Evolutionary conservation across 176 grass and related monocot species (phyloP), one percentile per base, ranked within the genome.

Genomic region (Carex parvula): DNA sequence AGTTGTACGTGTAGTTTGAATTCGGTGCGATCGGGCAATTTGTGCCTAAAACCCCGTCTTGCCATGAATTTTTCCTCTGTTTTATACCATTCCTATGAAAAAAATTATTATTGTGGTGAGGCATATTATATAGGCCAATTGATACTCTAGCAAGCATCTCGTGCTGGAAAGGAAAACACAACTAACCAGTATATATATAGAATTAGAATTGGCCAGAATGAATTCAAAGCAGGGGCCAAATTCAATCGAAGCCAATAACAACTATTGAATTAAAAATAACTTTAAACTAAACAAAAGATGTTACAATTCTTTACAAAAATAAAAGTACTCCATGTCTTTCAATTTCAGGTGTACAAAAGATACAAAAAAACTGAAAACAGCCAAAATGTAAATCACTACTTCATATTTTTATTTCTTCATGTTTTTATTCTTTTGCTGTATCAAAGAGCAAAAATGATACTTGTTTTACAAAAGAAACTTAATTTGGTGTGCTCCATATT

Each of bases 21-120:
- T 87, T 85, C 0, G 90, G 87, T 0, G 86, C 90, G 73, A 97
- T 97, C 22, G 90, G 90, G 81, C 95, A 94, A 86, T 97, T 97
- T 53, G 95, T 97, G 13, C 95, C 95, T 11, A 86, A 32, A 3
- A 97, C 95, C 53, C 95, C 95, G 80, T 94, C 95, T 83, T 94
- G 95, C 95, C 95, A 97, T 29, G 95, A 97, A 83, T 97, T 97
- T 89, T 94, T 97, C 16, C 95, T 85, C 86, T 97, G 92, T 80
- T 92, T 92, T 80, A 97, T 91, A 18, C 95, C 92, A 79, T 93
- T 97, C 95, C 94, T 94, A 18, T 67, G 52, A n/a, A 26, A 18
- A 82, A 64, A 50, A 67, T 2, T 52, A 64, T 64, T 48, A 82
- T 2, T 14, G 4, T 21, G 56, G 12, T 55, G 0, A 53, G 42